Conservation (phyloP, 805 yeast genomes). For the Metschnikowia chrysomelidarum region DNA sequence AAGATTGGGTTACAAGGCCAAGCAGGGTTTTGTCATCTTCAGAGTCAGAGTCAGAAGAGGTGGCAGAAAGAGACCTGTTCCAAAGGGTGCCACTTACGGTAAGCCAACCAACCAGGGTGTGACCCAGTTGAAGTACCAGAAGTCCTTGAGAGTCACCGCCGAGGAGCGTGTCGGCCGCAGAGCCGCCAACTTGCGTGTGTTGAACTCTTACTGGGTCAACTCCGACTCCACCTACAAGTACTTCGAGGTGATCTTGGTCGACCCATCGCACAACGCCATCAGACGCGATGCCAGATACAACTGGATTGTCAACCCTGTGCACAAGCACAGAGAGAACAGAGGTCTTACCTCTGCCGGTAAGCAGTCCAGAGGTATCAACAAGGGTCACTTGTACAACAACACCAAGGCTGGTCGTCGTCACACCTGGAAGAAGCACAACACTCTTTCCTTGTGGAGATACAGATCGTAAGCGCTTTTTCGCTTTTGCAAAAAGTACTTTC, state of each 20-base stretch:
- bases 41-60: conserved; percentile 99
- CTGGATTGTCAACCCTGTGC: conserved; percentile 99
- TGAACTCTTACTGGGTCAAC: conserved; percentile 99
- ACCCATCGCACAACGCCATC: conserved; percentile 98
- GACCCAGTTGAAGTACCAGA: conserved; percentile 98
- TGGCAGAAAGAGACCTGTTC: conserved; percentile 99
- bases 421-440: conserved; percentile 99
- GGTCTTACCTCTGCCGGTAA: conserved; percentile 98
- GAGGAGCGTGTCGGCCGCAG: conserved; percentile 99
- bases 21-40: conserved; percentile 99
- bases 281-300: conserved; percentile 98
- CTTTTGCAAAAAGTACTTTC: too few species aligned
- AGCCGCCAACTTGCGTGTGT: conserved; percentile 97
- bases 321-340: conserved; percentile 99
- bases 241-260: conserved; percentile 96
- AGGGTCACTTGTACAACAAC: conserved; percentile 99
- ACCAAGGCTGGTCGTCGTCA: conserved; percentile 98
- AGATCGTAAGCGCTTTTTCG: conserved; percentile 57
- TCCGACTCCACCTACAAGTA: conserved; percentile 99
- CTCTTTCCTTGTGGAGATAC: conserved; percentile 99
- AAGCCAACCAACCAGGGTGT: conserved; percentile 99
- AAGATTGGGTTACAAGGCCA: conserved; percentile 99
- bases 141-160: conserved; percentile 96
- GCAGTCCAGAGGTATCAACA: conserved; percentile 99
- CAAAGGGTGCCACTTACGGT: conserved; percentile 99